Evolutionary conservation across 345 rosid species (phyloP).

Genomic region (Eucalyptus melliodora): DNA sequence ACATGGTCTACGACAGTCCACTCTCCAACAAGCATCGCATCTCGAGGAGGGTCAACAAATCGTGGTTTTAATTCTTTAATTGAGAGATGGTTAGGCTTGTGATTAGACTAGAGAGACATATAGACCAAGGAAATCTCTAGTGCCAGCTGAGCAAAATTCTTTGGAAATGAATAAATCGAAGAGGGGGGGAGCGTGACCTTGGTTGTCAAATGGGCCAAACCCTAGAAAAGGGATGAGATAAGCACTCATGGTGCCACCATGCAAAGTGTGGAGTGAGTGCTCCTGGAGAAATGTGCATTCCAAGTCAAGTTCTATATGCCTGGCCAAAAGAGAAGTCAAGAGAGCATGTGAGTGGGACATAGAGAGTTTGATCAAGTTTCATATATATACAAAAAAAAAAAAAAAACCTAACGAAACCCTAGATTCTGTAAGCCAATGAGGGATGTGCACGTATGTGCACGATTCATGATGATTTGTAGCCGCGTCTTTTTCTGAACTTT

Average conservation of each 20-base stretch:
- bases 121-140: background rate
- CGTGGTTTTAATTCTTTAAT: background rate
- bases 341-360: slow-evolving; percentile 26
- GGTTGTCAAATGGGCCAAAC: background rate
- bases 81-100: background rate
- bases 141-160: background rate
- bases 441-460: background rate
- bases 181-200: background rate
- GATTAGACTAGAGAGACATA: background rate
- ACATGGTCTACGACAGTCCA: background rate
- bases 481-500: background rate
- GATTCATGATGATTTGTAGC: background rate
- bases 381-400: background rate
- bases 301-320: background rate
- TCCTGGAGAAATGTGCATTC: slow-evolving; percentile 3
- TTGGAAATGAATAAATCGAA: background rate
- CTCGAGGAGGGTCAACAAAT: background rate
- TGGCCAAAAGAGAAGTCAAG: background rate
- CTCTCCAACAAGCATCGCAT: background rate
- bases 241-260: background rate
- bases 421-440: background rate
- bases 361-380: background rate
- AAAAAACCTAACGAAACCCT: background rate
- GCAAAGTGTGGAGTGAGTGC: background rate
- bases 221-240: background rate